Evolutionary conservation across 78 protist genomes (phyloP).

Genomic region (Dictyostelium firmibasis): DNA sequence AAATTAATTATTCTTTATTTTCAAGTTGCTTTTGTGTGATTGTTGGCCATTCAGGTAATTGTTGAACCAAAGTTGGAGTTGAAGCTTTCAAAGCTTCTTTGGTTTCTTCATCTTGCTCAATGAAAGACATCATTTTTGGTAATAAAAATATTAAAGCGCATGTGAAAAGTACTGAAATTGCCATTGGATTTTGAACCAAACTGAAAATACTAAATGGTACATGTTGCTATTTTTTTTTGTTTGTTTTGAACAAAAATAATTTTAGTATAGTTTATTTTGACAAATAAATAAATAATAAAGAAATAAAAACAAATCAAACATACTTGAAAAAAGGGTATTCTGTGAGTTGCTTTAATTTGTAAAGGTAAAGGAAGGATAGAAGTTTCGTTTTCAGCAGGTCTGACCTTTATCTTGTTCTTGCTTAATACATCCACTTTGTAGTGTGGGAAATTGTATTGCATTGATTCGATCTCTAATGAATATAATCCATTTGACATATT

Average conservation of each 20-base stretch:
- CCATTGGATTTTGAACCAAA: slow-evolving; percentile 39
- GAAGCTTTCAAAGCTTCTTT: slow-evolving; percentile 27
- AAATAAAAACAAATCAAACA: too few relatives aligned
- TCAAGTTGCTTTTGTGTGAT: not conserved
- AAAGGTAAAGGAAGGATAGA: slow-evolving; percentile 16
- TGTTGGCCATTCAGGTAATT: slow-evolving; percentile 5
- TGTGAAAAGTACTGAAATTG: slow-evolving; percentile 15
- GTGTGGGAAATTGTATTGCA: not conserved
- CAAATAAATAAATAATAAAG: too few relatives aligned
- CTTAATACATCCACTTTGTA: slow-evolving; percentile 14
- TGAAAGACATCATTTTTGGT: slow-evolving; percentile 46
- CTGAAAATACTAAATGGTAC: slow-evolving; percentile 60
- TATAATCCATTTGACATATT: slow-evolving; percentile 45
- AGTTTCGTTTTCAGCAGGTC: slow-evolving; percentile 47
- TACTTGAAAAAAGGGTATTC: slow-evolving; percentile 5
- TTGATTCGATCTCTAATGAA: slow-evolving; percentile 37
- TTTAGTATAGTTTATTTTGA: too few relatives aligned
- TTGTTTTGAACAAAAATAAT: not conserved
- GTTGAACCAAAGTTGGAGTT: slow-evolving; percentile 23
- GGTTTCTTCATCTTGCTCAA: slow-evolving; percentile 47
- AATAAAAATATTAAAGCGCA: not conserved
- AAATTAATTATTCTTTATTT: not conserved
- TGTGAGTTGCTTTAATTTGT: slow-evolving; percentile 1
- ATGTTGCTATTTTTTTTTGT: slow-evolving; percentile 1
- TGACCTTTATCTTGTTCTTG: not conserved